Percentiles rank a stretch among this genome's conserved stretches.
These are phyloP conservation scores for Aspergillus sp. DNA, from an alignment of 2,329 filamentous ascomycete genomes.

Conservation along the genomic window DNA sequence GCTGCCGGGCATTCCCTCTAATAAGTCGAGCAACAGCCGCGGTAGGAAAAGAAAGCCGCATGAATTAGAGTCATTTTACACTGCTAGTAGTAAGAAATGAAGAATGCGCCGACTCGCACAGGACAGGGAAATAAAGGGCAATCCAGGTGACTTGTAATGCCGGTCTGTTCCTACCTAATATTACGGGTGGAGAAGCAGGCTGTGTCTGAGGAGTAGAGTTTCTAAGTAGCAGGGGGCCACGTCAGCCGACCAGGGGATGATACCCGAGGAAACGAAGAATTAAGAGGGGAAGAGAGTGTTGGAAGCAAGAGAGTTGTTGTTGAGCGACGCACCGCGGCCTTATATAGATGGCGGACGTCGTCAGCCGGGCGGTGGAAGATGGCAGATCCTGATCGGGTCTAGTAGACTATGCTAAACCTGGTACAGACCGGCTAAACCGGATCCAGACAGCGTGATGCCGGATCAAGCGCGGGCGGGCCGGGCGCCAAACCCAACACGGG, in stretches of 20 bases:
- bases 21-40: neutral
- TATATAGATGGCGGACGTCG: neutral
- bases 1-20: neutral
- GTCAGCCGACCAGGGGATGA: neutral
- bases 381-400: conserved; percentile 2
- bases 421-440: neutral
- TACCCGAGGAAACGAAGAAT: neutral
- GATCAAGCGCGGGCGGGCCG: neutral
- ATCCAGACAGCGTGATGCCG: neutral
- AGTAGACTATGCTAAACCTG: neutral
- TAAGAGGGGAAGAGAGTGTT: neutral
- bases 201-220: neutral
- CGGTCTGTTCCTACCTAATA: neutral
- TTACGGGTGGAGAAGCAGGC: neutral
- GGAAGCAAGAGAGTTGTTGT: neutral
- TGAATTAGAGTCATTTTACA: neutral
- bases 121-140: neutral
- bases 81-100: neutral
- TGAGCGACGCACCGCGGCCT: conserved; percentile 1
- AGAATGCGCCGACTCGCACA: neutral
- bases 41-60: neutral
- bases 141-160: neutral
- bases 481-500: neutral
- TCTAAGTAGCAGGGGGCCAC: conserved; percentile 2
- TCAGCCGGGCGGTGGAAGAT: neutral